These are phyloP conservation scores for Yarrowia osloensis DNA, from an alignment of 805 yeast species.

Conservation along the genomic window DNA sequence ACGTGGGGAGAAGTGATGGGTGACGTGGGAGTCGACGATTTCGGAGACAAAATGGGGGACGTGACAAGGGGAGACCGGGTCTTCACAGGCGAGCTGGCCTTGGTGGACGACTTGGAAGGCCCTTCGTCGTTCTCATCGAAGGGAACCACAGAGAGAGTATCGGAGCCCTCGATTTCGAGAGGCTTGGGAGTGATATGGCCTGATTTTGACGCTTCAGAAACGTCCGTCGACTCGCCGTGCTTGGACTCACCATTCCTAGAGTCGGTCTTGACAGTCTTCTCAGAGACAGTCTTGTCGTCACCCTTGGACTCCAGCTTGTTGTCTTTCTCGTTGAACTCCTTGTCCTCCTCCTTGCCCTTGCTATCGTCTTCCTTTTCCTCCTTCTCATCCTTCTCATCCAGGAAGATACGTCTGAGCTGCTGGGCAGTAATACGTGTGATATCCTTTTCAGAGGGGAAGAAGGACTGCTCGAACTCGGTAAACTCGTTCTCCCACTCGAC, in stretches of 20 bases:
- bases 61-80: not conserved
- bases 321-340: constrained; percentile 32
- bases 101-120: not conserved
- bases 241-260: not conserved
- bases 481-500: constrained; percentile 87
- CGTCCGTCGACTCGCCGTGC: not conserved
- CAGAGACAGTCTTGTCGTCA: not conserved
- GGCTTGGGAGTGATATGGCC: not conserved
- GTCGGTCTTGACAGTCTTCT: not conserved
- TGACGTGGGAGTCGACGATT: not conserved
- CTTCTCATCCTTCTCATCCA: constrained; percentile 49
- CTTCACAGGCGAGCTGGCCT: not conserved
- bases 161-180: not conserved
- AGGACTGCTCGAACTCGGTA: constrained; percentile 72
- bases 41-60: not conserved
- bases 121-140: not conserved
- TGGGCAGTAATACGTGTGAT: constrained; percentile 86
- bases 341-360: constrained; percentile 32
- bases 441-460: constrained; percentile 89
- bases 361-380: constrained; percentile 35
- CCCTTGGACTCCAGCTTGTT: not conserved
- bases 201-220: not conserved
- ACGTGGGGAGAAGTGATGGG: not conserved
- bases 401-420: constrained; percentile 74
- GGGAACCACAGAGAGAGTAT: constrained; percentile 1